Conservation (phyloP, 805 yeast genomes). For the Teunomyces aglyptinius region DNA sequence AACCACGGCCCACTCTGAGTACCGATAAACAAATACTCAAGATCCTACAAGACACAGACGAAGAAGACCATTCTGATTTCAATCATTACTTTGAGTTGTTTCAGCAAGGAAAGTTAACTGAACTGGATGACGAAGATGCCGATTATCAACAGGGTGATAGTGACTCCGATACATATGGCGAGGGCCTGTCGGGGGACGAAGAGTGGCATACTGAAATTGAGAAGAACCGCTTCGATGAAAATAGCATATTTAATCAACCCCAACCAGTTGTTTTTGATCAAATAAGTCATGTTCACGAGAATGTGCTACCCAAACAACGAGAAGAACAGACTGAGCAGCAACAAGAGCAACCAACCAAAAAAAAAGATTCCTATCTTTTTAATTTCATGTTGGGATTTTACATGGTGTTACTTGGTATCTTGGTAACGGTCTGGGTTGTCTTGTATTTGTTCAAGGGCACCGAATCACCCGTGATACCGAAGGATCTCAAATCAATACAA, state of each 20-base stretch:
- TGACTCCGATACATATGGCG: slow-evolving; percentile 12
- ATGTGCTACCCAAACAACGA: not conserved
- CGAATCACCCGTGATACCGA: not conserved
- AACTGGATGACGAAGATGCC: slow-evolving; percentile 5
- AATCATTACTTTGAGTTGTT: slow-evolving; percentile 10
- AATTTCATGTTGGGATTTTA: not conserved
- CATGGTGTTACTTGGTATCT: not conserved
- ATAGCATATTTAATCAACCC: not conserved
- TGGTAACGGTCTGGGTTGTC: not conserved
- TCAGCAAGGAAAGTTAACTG: slow-evolving; percentile 8
- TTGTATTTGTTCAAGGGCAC: not conserved
- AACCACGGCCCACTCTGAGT: not conserved
- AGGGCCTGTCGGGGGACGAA: slow-evolving; percentile 11
- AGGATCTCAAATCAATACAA: slow-evolving; percentile 1
- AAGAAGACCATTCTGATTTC: slow-evolving; percentile 7
- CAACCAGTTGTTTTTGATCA: not conserved
- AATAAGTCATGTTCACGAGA: not conserved
- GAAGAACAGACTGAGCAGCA: not conserved
- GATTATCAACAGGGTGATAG: slow-evolving; percentile 7
- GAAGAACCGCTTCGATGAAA: not conserved
- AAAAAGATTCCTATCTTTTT: not conserved
- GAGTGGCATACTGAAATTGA: slow-evolving; percentile 1
- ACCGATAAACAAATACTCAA: slow-evolving; percentile 3
- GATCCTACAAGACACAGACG: slow-evolving; percentile 17
- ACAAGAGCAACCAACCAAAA: not conserved